phyloP scores from a whole-genome alignment of 495 filamentous ascomycete genomes.

The Neurospora sp. region DNA sequence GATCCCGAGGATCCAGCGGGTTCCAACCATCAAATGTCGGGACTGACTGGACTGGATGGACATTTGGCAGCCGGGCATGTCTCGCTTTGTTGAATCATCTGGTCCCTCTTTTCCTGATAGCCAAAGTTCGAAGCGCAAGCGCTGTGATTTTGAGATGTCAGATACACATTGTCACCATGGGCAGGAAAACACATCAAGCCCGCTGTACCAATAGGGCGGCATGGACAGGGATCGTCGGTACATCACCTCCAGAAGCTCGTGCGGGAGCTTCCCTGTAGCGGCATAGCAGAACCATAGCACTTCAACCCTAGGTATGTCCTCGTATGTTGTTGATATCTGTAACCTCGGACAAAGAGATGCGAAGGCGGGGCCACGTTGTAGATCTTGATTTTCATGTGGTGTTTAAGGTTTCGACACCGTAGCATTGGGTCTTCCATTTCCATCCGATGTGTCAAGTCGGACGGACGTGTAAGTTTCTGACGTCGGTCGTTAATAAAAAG shows the following conservation, averaged over 20 bases:
- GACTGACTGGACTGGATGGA: background rate
- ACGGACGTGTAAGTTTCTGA: background rate
- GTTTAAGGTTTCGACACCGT: background rate
- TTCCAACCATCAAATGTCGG: background rate
- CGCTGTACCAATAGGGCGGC: background rate
- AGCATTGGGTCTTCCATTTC: background rate
- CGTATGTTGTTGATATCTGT: background rate
- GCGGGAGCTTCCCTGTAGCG: background rate
- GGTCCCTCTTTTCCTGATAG: background rate
- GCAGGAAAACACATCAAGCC: background rate
- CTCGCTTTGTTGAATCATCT: background rate
- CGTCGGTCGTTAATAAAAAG: background rate
- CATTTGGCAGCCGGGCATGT: background rate
- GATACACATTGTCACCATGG: background rate
- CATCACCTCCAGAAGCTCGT: background rate
- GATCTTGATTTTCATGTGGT: background rate
- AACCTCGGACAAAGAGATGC: background rate
- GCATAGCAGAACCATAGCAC: background rate
- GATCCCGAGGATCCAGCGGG: background rate
- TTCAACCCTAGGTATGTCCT: background rate
- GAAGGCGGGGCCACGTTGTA: background rate
- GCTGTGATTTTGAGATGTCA: background rate
- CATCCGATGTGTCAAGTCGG: background rate
- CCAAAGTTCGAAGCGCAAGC: background rate
- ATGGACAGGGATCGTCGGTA: background rate